Percentiles rank a stretch among this genome's conserved stretches.
Evolutionary conservation across 495 filamentous ascomycete species (phyloP).

Genomic region (Podospora tetraspora): DNA sequence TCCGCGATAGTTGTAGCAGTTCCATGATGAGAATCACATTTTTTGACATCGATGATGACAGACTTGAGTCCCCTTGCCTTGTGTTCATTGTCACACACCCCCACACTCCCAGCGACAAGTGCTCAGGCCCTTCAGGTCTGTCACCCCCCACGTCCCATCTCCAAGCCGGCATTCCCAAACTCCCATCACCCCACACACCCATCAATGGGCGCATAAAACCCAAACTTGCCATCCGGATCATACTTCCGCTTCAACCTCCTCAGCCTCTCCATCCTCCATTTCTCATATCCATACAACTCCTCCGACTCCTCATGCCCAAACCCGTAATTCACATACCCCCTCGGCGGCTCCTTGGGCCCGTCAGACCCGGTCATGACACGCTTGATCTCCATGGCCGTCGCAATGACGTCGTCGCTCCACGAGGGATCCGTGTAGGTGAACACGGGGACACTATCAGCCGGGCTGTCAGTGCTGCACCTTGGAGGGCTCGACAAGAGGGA

Average conservation of each 20-base stretch:
- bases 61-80: background rate
- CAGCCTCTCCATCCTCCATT: slow-evolving; percentile 38
- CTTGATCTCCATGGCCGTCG: background rate
- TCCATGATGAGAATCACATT: background rate
- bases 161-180: background rate
- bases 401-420: slow-evolving; percentile 35
- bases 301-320: slow-evolving; percentile 36
- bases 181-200: background rate
- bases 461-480: background rate
- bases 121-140: no score
- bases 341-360: background rate
- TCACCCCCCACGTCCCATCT: no score
- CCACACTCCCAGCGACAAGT: background rate
- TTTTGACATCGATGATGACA: background rate
- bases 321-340: slow-evolving; percentile 46
- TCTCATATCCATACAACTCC: slow-evolving; percentile 43
- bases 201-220: slow-evolving; percentile 36
- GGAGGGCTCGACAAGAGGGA: background rate
- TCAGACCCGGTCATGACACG: background rate
- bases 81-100: no score
- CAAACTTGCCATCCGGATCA: slow-evolving; percentile 39
- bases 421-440: slow-evolving; percentile 35
- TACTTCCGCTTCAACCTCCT: slow-evolving; percentile 34
- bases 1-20: background rate
- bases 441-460: background rate